Base-by-base conservation (phyloP, 1,284 basidiomycete species). In the Agaricales sp. region DNA sequence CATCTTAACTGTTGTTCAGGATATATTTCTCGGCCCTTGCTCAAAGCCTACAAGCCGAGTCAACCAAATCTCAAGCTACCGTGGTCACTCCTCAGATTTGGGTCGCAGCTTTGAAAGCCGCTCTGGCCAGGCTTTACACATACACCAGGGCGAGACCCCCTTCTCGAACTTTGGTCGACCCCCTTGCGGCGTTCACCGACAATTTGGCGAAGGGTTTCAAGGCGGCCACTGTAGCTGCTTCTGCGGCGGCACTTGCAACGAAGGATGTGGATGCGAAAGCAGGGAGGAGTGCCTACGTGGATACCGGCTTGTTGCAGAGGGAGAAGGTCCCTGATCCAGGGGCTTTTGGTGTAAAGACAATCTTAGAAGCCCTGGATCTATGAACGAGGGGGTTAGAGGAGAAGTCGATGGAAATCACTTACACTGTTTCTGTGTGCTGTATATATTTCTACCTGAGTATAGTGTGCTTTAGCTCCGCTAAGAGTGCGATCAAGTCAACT, bases 131-230 rank as follows among this genome's bases (percentile, higher is more conserved):
- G 50, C 67, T 97, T 21, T 92, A 89, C 68, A 82, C 80, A 20
- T 96, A 94, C 69, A 95, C 92, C 1, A 78, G 81, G 43, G 93
- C 93, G 3, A 80, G 93, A 19, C 85, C 85, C 1, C 93, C 93
- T 3, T 92, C 88, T 8, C 80, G 93, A 56, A 96, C 92, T 2
- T 79, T 97, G 24, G 77, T 97, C 41, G 93, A 97, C 65, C 92
- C 93, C 2, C 75, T 97, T 18, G 75, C 80, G n/a, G 87, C 90
- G 1, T 95, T 96, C 64, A 73, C 87, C 48, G 69, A 64, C 51
- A 60, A 72, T 12, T 70, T 84, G 43, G 56, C 65, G 1, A 54
- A 66, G 24, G 66, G 67, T 69, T 82, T 87, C 21, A 64, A 69
- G 43, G 78, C 75, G 0, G 90, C 87, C 1, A 69, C 68, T 14